Evolutionary conservation across 73 alveolate genomes (phyloP), one percentile per base, ranked within the genome.

Genomic region (Loxodes magnus): DNA sequence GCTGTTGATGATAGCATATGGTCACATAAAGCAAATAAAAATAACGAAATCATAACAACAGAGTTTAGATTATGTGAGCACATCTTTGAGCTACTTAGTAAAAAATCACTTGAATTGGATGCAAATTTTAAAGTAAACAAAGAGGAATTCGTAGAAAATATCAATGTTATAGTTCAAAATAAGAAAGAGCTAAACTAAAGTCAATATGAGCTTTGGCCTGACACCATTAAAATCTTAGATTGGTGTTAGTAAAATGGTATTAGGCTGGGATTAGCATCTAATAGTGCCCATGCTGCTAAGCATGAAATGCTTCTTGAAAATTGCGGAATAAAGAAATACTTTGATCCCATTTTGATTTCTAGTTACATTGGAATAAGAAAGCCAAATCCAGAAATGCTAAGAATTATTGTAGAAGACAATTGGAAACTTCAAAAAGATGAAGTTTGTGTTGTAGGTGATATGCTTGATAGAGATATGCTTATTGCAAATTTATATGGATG

Each of bases 161-260:
- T 46, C 7, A 41, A 46, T 24, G 46, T 9, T n/a, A 46, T 46
- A 5, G 22, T 12, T 24, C 10, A 37, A 10, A 41, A 41, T 2
- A 9, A 20, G 7, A 9, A 16, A 22, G 59, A 37, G 1, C 51
- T 46, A 17, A 20, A 46, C 1, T 20, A 46, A 46, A 41, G 59
- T 16, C 15, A 25, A 1, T 46, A 46, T 24, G 59, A 46, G 60
- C 26, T 46, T 2, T 46, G 59, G 59, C 59, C 59, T 24, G 59
- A 46, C 17, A 46, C 59, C 6, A 10, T 12, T 25, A 9, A 12
- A 10, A 46, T 41, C 17, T 24, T 46, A 21, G 0, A 19, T n/a
- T 12, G 27, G 53, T 22, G 22, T 1, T 7, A 24, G 27, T 25
- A 41, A n/a, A 14, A 5, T 12, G 59, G 59, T 1, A 25, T 25